phyloP scores from a whole-genome alignment of 2,329 filamentous ascomycete genomes.

The Aspergillus sp. region DNA sequence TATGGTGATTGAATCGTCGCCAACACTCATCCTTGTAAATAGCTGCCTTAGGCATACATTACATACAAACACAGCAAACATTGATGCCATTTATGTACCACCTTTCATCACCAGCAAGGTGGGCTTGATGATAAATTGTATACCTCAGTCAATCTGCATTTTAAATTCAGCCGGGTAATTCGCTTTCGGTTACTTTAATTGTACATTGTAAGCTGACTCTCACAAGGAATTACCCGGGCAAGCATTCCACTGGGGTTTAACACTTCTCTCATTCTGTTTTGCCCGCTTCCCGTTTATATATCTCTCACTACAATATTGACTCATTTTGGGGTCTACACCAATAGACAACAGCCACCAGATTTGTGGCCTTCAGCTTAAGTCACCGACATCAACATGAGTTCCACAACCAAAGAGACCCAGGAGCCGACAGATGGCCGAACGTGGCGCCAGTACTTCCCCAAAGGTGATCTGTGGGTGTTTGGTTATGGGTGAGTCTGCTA shows the following conservation, averaged over 20 bases:
- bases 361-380: neutral
- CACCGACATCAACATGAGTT: neutral
- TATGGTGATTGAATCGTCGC: too few species aligned
- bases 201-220: neutral
- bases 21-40: neutral
- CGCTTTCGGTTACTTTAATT: neutral
- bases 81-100: slow-evolving; percentile 8
- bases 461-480: slow-evolving; percentile 87
- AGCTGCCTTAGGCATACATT: neutral
- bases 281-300: neutral
- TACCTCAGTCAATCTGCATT: neutral
- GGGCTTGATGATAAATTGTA: neutral
- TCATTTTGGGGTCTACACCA: neutral
- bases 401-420: slow-evolving; percentile 18
- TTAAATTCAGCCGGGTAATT: neutral
- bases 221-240: neutral
- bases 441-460: slow-evolving; percentile 46
- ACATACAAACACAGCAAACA: slow-evolving; percentile 14
- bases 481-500: slow-evolving; percentile 76
- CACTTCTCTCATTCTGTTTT: neutral
- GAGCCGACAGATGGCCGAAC: slow-evolving; percentile 31
- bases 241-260: neutral
- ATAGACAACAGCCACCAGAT: neutral
- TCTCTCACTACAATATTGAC: neutral
- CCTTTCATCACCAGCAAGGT: slow-evolving; percentile 5